A percentile compares a stretch with the other conserved stretches of the same genome.
phyloP scores from a whole-genome alignment of 345 rosid genomes.

The Aquilaria malaccensis region DNA sequence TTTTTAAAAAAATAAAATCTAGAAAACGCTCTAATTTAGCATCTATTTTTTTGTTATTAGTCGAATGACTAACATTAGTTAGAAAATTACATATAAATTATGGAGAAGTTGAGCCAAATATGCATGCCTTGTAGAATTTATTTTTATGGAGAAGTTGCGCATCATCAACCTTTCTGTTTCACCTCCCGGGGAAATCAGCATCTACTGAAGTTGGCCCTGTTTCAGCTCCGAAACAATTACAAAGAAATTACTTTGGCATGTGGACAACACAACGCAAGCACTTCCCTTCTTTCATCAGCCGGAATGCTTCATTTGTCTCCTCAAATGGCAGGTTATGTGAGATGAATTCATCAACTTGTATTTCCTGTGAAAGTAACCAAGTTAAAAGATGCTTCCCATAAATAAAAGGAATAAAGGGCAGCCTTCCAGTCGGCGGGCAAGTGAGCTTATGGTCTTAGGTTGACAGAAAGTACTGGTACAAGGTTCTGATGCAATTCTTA shows the following conservation, averaged over 20 bases:
- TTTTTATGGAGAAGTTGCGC: too few relatives aligned
- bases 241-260: slow-evolving; percentile 43
- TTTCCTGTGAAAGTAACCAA: slow-evolving; percentile 39
- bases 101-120: too few relatives aligned
- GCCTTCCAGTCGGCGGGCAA: background rate
- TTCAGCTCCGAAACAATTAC: too few relatives aligned
- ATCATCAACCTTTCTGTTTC: too few relatives aligned
- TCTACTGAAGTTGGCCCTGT: too few relatives aligned
- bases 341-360: slow-evolving; percentile 60
- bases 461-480: background rate
- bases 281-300: slow-evolving; percentile 77
- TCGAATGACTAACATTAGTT: too few relatives aligned
- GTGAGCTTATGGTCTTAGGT: background rate
- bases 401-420: background rate
- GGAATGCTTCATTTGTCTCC: slow-evolving; percentile 70
- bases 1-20: too few relatives aligned
- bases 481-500: slow-evolving; percentile 11
- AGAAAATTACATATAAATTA: too few relatives aligned
- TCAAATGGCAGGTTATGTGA: slow-evolving; percentile 62
- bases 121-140: too few relatives aligned
- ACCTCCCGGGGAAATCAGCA: too few relatives aligned
- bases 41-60: too few relatives aligned
- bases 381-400: slow-evolving; percentile 1
- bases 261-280: slow-evolving; percentile 80
- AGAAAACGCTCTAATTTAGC: too few relatives aligned